Evolutionary conservation across 768 basidiomycete genomes (phyloP).

Genomic region (Mycena maculata): DNA sequence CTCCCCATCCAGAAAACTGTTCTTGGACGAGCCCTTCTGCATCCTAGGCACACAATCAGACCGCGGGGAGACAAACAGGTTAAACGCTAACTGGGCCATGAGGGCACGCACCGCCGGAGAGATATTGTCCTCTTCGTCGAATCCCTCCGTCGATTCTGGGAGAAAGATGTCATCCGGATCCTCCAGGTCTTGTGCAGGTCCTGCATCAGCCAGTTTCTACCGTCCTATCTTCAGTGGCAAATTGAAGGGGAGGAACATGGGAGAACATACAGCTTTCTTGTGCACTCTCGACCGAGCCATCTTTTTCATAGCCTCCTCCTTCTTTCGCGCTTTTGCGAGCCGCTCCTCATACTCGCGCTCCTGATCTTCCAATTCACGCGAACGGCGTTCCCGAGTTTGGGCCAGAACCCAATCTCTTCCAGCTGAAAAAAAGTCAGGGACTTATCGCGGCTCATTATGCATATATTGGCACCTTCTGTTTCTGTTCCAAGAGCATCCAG

Average conservation of each 20-base stretch:
- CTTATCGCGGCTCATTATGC: background rate
- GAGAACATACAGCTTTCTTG: slow-evolving; percentile 66
- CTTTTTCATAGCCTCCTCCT: slow-evolving; percentile 67
- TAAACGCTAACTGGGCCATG: slow-evolving; percentile 74
- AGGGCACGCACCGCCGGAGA: slow-evolving; percentile 83
- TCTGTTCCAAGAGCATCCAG: slow-evolving; percentile 55
- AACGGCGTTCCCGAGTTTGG: slow-evolving; percentile 74
- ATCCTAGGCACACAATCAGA: slow-evolving; percentile 39
- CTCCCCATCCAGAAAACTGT: slow-evolving; percentile 38
- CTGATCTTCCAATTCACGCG: slow-evolving; percentile 73
- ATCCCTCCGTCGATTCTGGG: slow-evolving; percentile 63
- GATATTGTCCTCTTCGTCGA: slow-evolving; percentile 64
- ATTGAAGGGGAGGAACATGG: background rate
- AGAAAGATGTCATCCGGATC: slow-evolving; percentile 78
- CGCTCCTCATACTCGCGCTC: slow-evolving; percentile 73
- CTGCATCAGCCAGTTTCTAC: slow-evolving; percentile 33
- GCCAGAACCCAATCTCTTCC: slow-evolving; percentile 82
- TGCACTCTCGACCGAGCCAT: slow-evolving; percentile 66
- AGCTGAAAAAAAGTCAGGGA: slow-evolving; percentile 36
- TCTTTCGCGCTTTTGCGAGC: slow-evolving; percentile 68
- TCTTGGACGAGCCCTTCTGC: slow-evolving; percentile 33
- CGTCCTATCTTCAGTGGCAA: slow-evolving; percentile 1
- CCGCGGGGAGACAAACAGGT: background rate
- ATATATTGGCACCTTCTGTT: slow-evolving; percentile 40
- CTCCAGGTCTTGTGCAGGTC: slow-evolving; percentile 40